Evolutionary conservation across 768 basidiomycete species (phyloP).

Genomic region (Boletus patriciae): DNA sequence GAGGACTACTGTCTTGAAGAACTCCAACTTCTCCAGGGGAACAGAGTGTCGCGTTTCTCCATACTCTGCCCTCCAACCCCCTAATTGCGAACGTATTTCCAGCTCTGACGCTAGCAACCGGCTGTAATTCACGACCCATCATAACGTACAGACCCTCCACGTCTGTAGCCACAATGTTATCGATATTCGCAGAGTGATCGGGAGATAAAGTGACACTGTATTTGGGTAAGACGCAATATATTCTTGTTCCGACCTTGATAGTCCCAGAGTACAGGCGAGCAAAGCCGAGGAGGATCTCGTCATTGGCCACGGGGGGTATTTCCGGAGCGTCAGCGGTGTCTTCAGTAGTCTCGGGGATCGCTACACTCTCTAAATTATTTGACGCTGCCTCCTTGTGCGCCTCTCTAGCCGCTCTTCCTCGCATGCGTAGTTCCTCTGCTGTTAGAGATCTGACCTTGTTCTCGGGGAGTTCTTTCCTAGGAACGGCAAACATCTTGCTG

Average conservation of each 20-base stretch:
- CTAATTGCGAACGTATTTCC: conserved; percentile 94
- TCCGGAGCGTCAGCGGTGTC: neutral
- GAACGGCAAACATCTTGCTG: conserved; percentile 97
- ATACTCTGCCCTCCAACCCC: conserved; percentile 87
- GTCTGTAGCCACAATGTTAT: conserved; percentile 57
- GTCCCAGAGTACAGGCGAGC: conserved; percentile 92
- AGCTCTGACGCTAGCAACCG: conserved; percentile 78
- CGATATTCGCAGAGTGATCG: conserved; percentile 64
- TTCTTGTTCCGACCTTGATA: conserved; percentile 56
- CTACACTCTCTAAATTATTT: conserved; percentile 18
- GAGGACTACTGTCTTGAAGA: conserved; percentile 31
- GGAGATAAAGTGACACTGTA: conserved; percentile 66
- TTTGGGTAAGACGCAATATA: conserved; percentile 85
- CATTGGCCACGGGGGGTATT: conserved; percentile 1
- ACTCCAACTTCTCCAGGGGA: conserved; percentile 52
- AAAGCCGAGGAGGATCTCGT: conserved; percentile 86
- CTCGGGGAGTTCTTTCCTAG: conserved; percentile 79
- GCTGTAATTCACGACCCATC: conserved; percentile 96
- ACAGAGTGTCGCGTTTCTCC: conserved; percentile 89
- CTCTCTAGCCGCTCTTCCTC: conserved; percentile 57
- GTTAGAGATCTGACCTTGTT: conserved; percentile 75
- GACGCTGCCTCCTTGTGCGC: conserved; percentile 36
- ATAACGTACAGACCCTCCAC: conserved; percentile 86
- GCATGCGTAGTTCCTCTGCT: conserved; percentile 78
- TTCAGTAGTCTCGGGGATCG: conserved; percentile 5